phyloP scores from a whole-genome alignment of 2,329 filamentous ascomycete species.

The Penicillium sumatraense region DNA sequence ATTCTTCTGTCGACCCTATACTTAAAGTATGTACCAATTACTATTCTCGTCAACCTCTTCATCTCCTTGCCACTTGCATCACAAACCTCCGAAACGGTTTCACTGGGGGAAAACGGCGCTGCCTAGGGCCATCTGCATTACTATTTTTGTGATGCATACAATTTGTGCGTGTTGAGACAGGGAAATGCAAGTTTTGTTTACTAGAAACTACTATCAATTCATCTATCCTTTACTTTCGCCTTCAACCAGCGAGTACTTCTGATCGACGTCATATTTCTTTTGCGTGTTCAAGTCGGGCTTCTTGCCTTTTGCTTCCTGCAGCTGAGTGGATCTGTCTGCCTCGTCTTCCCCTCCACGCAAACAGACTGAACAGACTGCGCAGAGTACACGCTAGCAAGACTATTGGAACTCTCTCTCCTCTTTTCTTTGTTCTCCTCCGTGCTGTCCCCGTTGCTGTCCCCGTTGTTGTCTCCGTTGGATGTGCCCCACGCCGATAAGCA shows the following conservation, averaged over 20 bases:
- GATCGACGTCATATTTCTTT: constrained; percentile 4
- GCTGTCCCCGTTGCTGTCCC: no score
- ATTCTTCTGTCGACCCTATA: no score
- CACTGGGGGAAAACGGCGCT: constrained; percentile 17
- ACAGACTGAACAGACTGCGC: no score
- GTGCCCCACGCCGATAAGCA: constrained; percentile 29
- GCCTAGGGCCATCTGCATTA: constrained; percentile 15
- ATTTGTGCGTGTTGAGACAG: background rate
- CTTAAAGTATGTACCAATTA: no score
- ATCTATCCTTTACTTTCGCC: background rate
- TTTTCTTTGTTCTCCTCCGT: background rate
- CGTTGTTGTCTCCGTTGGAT: no score
- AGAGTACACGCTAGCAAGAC: no score
- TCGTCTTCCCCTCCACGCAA: no score
- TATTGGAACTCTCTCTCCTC: constrained; percentile 7
- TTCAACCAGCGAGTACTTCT: background rate
- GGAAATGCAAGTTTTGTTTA: background rate
- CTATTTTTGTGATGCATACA: constrained; percentile 19
- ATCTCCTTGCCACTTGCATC: constrained; percentile 26
- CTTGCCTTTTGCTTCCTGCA: background rate
- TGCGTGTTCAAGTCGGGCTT: background rate
- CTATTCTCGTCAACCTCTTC: no score
- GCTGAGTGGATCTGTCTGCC: background rate
- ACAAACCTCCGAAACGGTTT: constrained; percentile 19
- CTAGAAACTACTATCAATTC: background rate